Evolutionary conservation across 2,329 filamentous ascomycete species (phyloP), one percentile per base, ranked within the genome.

Genomic region (Ophiostoma australiae): DNA sequence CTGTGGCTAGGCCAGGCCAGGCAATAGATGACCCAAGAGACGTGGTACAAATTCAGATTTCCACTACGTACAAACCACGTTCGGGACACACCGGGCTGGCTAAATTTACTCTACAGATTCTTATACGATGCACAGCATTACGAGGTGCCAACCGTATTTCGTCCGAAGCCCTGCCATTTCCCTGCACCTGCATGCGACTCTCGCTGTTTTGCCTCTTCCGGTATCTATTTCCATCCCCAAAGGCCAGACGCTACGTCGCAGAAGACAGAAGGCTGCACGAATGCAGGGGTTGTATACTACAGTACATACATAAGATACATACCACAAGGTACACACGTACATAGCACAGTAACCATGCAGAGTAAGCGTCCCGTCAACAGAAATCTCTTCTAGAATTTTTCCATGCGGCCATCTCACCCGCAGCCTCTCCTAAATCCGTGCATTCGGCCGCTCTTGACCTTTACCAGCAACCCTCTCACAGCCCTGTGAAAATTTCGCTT

Each of bases 171-270:
- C 15, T 58, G 13, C 11, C 52, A 15, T 58, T 23, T 58, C 23
- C 52, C 52, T 63, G 23, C 52, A 33, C 7, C 58, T 63, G 58
- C 58, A 63, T 33, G 27, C 58, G 10, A 31, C 58, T 63, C 27
- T 63, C 58, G 58, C 58, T 63, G 58, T 63, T 63, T 63, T 63
- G 11, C 58, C 58, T 63, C 27, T 63, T 63, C 13, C 15, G 58
- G 58, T 63, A 33, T 63, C 58, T 27, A 17, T 35, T 63, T 33
- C 58, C 58, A 63, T 33, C 58, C 27, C 58, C 27, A 17, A 33
- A 33, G 5, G 58, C 27, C 27, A 17, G 20, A 33, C 15, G 58
- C 58, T 63, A 63, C 58, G 58, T 63, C 58, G 58, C 58, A 35
- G 27, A 17, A 63, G 15, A n/a, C 58, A 35, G 27, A 33, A 63